phyloP scores from a whole-genome alignment of 2,329 filamentous ascomycete species.

The Diplodia corticola region DNA sequence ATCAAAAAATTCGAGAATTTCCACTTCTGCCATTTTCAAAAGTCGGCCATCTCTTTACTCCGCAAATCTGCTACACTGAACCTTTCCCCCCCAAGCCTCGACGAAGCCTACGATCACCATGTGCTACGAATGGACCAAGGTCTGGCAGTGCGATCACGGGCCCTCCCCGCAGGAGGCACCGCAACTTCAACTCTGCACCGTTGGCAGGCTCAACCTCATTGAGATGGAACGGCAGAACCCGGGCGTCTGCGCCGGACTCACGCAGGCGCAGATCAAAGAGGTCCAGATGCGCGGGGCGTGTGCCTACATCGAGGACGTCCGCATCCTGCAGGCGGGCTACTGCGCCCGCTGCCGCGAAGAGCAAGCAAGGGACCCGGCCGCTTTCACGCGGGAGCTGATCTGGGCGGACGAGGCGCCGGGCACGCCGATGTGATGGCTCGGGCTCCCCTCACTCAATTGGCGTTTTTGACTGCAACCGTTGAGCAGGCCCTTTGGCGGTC shows the following conservation, averaged over 20 bases:
- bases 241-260: background rate
- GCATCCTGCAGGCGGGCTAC: constrained; percentile 19
- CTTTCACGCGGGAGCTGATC: constrained; percentile 12
- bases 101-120: background rate
- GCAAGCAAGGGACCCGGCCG: constrained; percentile 6
- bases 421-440: background rate
- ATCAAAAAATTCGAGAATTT: background rate
- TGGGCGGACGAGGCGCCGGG: constrained; percentile 20
- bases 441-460: background rate
- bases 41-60: background rate
- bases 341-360: constrained; percentile 16
- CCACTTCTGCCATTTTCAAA: background rate
- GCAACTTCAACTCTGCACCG: constrained; percentile 6
- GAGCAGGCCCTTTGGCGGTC: background rate
- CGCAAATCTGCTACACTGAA: no score
- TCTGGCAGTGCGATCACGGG: constrained; percentile 22
- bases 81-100: background rate
- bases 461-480: background rate
- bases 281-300: constrained; percentile 19
- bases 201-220: constrained; percentile 13
- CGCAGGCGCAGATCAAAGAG: background rate
- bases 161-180: constrained; percentile 10
- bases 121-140: constrained; percentile 22
- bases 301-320: constrained; percentile 21
- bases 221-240: background rate